These are phyloP conservation scores for Cercospora sesami DNA, from an alignment of 2,329 filamentous ascomycete species.

Conservation along the genomic window DNA sequence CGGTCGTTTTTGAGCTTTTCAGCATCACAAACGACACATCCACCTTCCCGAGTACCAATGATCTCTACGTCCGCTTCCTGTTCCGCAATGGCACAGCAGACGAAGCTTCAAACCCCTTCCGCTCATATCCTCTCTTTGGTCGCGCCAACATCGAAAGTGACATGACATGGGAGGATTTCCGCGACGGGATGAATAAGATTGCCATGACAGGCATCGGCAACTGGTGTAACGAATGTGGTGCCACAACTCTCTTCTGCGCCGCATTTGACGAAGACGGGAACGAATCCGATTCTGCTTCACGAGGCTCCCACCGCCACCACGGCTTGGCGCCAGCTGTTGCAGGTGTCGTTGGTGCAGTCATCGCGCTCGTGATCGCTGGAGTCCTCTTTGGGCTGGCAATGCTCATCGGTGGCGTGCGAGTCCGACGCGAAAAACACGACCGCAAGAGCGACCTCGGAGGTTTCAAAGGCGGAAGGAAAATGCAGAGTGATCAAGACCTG, in stretches of 20 bases:
- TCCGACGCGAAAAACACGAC: slow-evolving; percentile 41
- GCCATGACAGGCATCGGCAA: slow-evolving; percentile 47
- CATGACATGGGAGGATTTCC: slow-evolving; percentile 55
- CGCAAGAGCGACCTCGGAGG: slow-evolving; percentile 46
- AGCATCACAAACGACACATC: slow-evolving; percentile 40
- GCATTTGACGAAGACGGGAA: slow-evolving; percentile 45
- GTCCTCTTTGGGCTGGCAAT: slow-evolving; percentile 47
- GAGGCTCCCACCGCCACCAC: not conserved
- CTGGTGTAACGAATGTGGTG: slow-evolving; percentile 56
- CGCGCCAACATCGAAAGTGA: slow-evolving; percentile 46
- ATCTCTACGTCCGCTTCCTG: slow-evolving; percentile 58
- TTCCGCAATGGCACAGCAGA: slow-evolving; percentile 57
- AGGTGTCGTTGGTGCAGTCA: slow-evolving; percentile 58
- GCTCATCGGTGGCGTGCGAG: slow-evolving; percentile 49
- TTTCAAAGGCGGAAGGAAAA: slow-evolving; percentile 57
- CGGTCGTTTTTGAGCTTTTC: slow-evolving; percentile 56
- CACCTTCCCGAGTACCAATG: slow-evolving; percentile 39
- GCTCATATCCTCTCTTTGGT: slow-evolving; percentile 54
- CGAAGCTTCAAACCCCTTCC: slow-evolving; percentile 32
- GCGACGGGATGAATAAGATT: slow-evolving; percentile 46
- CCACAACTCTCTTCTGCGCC: slow-evolving; percentile 45
- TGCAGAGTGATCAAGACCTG: slow-evolving; percentile 57
- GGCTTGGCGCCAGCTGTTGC: slow-evolving; percentile 36
- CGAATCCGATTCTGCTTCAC: not conserved
- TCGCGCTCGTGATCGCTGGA: slow-evolving; percentile 51